Conservation (phyloP, 805 yeast genomes). For the Candida anglica region DNA sequence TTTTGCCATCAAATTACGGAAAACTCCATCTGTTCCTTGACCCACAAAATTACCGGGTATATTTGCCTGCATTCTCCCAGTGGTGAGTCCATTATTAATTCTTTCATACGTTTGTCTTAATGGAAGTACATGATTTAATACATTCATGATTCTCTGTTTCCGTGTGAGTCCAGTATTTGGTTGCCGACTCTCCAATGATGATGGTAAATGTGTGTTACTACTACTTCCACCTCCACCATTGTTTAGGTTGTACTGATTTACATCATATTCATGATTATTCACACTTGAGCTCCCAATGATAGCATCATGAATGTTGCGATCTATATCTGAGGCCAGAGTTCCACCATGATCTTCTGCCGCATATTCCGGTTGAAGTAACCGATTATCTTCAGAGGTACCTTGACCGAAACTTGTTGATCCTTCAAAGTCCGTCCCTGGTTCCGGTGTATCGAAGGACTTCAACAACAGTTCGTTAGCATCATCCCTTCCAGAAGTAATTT, state of each 20-base stretch:
- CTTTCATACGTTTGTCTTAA: conserved; percentile 40
- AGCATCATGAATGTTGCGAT: conserved; percentile 14
- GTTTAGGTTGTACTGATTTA: too few species aligned
- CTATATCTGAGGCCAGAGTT: conserved; percentile 12
- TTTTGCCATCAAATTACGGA: conserved; percentile 86
- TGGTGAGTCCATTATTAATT: conserved; percentile 35
- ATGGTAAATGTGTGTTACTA: background rate
- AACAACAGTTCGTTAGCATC: conserved; percentile 4
- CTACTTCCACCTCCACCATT: too few species aligned
- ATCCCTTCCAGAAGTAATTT: too few species aligned
- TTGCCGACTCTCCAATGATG: conserved; percentile 2
- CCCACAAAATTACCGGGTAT: conserved; percentile 43
- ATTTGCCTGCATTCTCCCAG: conserved; percentile 41
- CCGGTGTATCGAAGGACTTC: conserved; percentile 9
- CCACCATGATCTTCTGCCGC: too few species aligned
- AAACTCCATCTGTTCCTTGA: conserved; percentile 79
- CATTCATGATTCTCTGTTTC: conserved; percentile 26
- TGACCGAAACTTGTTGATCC: too few species aligned
- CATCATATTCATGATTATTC: too few species aligned
- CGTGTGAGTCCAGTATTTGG: conserved; percentile 17
- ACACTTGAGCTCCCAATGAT: conserved; percentile 11
- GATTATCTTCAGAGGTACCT: too few species aligned
- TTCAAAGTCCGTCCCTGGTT: conserved; percentile 2
- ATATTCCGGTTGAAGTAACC: too few species aligned
- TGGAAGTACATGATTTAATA: conserved; percentile 31